Evolutionary conservation across 208 protist genomes (phyloP).

Genomic region (Leishmania turanica): DNA sequence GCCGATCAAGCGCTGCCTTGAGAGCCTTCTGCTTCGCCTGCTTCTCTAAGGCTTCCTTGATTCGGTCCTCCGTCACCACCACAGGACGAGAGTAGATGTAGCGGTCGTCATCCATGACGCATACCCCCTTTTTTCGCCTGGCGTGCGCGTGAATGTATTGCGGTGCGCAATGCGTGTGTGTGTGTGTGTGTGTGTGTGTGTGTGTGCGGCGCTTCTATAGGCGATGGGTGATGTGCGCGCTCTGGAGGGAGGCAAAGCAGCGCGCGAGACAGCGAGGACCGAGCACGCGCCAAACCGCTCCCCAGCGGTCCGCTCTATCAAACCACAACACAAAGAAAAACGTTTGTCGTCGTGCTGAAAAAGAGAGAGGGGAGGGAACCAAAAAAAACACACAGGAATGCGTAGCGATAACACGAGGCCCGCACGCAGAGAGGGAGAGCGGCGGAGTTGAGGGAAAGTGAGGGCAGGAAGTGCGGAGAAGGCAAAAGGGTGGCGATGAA

Average conservation of each 20-base stretch:
- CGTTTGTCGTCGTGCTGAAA: neutral
- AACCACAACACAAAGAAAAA: neutral
- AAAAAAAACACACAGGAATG: neutral
- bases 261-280: neutral
- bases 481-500: neutral
- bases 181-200: neutral
- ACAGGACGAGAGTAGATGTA: slow-evolving; percentile 52
- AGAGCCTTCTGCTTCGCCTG: slow-evolving; percentile 68
- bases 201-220: neutral
- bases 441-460: neutral
- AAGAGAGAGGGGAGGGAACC: neutral
- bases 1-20: slow-evolving; percentile 66
- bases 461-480: neutral
- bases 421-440: no score
- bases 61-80: slow-evolving; percentile 61
- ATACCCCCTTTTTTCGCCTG: neutral
- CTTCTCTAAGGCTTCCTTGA: slow-evolving; percentile 58
- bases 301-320: no score
- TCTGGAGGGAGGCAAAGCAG: neutral
- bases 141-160: neutral
- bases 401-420: neutral
- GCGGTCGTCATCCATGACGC: slow-evolving; percentile 21
- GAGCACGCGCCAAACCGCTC: neutral
- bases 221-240: neutral
- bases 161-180: neutral